These are phyloP conservation scores for Huiozyma naganishii DNA, from an alignment of 805 yeast species.

Conservation along the genomic window DNA sequence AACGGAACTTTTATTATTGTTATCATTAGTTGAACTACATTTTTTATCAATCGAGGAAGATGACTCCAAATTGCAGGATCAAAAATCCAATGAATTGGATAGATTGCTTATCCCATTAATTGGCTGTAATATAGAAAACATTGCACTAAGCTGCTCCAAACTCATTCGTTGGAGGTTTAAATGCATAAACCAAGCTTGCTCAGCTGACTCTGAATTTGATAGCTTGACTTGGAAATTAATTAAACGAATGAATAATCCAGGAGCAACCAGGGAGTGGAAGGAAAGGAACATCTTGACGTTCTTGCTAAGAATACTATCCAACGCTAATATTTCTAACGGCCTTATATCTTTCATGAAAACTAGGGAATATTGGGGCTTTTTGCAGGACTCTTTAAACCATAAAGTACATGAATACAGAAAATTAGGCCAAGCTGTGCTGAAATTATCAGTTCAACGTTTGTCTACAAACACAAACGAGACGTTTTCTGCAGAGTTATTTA, in stretches of 20 bases:
- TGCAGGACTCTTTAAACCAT: conserved; percentile 49
- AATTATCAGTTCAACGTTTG: conserved; percentile 44
- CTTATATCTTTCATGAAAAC: conserved; percentile 8
- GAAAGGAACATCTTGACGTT: conserved; percentile 38
- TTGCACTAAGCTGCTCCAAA: conserved; percentile 11
- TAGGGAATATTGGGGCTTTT: conserved; percentile 40
- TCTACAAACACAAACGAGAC: conserved; percentile 4
- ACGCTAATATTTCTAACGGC: conserved; percentile 2
- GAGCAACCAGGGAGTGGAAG: conserved; percentile 19
- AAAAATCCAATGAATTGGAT: conserved; percentile 5
- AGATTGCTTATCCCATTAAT: conserved; percentile 11
- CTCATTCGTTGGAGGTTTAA: conserved; percentile 45
- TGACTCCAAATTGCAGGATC: no score
- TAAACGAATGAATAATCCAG: conserved; percentile 27
- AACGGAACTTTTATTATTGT: conserved; percentile 24
- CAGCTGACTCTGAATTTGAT: conserved; percentile 13
- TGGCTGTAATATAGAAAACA: conserved; percentile 11
- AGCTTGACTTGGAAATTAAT: conserved; percentile 39
- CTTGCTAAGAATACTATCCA: conserved; percentile 45
- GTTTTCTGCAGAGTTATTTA: conserved; percentile 8
- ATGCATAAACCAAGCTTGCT: conserved; percentile 19
- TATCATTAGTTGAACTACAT: conserved; percentile 29
- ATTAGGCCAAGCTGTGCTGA: conserved; percentile 53
- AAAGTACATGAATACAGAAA: conserved; percentile 58
- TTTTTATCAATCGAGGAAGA: conserved; percentile 9